Evolutionary conservation across 73 alveolate species (phyloP), one percentile per base, ranked within the genome.

Genomic region (Tetrahymena elliotti): DNA sequence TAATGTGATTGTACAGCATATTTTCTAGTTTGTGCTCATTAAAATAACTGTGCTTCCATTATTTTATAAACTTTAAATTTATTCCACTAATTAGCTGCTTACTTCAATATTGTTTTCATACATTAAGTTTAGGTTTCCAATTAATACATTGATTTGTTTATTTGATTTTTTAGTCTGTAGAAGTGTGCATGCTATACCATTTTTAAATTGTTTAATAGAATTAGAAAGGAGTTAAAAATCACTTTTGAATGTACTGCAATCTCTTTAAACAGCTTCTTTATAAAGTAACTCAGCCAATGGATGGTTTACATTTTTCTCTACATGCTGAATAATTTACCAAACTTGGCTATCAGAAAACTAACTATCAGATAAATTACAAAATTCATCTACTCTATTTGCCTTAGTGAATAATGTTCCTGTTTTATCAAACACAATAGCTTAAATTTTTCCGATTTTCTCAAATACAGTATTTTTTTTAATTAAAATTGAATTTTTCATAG

Each of bases 381-480:
- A 68, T 68, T 68, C 88, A 84, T 84, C 54, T 31, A 84, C 54
- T 22, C 33, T 35, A 33, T 84, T 38, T 2, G 54, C 54, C 18
- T 84, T 84, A 1, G 93, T 84, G 52, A 84, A 84, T 3, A 84
- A 33, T n/a, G 93, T 84, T 27, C 93, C 93, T n/a, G 93, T 84
- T n/a, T 84, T 84, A 84, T 84, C 93, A 84, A 84, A 84, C 3
- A 84, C 93, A 22, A 84, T 84, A 31, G 93, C 93, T 33, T 84
- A 27, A n/a, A 84, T 38, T 33, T 84, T 84, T 27, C 54, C 37
- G 11, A 84, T 84, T 37, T 35, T 37, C 52, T 84, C 52, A 84
- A 84, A 84, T 6, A 84, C 54, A 0, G 93, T 84, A 84, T 84
- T 84, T 84, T 84, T 84, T 35, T 84, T 84, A 16, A 84, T 84